Base-by-base conservation (phyloP, 2,329 filamentous ascomycete genomes). In the Neofusicoccum cordaticola region DNA sequence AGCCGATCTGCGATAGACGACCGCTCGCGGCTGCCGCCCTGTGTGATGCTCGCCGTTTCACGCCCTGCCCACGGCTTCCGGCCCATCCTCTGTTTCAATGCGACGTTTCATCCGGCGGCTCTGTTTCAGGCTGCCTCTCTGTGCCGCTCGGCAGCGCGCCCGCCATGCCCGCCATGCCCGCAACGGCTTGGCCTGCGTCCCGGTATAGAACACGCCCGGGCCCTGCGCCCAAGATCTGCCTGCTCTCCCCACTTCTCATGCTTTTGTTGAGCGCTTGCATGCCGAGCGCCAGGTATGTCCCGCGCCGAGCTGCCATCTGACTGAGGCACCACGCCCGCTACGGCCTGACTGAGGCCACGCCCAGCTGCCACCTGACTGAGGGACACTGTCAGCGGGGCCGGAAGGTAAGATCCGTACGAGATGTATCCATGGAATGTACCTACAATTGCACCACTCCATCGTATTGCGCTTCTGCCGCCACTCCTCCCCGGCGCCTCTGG, bases 1-100 rank as follows among this genome's bases (percentile, higher is more conserved):
- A 60, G 17, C 42, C 42, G 56, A 60, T 60, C 56, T 60, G 42
- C 56, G 56, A 60, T 60, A 60, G 56, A 60, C 56, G 56, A 60
- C 56, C 56, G 56, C n/a, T n/a, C 27, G 22, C 27, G 53, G 19
- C 39, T 35, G 53, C 44, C 27, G 48, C 27, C 17, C 31, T 17
- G 27, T 17, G 39, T 58, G 53, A 44, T 35, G 41, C 15, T 31
- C 41, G 42, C 42, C 2, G 41, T 58, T 58, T 58, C 53, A 42
- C 6, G n/a, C 17, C 9, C 52, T 27, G 15, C 37, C 52, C 52
- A 19, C 22, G 52, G 13, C 53, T 57, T 42, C 53, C 53, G 53
- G 19, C 15, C 53, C n/a, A 22, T 44, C 27, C 56, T 60, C 42
- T 60, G 56, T 60, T 60, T 60, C 56, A 47, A 45, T 34, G 56